Evolutionary conservation across 1,284 basidiomycete genomes (phyloP).

Genomic region (Trichosporon faecale): DNA sequence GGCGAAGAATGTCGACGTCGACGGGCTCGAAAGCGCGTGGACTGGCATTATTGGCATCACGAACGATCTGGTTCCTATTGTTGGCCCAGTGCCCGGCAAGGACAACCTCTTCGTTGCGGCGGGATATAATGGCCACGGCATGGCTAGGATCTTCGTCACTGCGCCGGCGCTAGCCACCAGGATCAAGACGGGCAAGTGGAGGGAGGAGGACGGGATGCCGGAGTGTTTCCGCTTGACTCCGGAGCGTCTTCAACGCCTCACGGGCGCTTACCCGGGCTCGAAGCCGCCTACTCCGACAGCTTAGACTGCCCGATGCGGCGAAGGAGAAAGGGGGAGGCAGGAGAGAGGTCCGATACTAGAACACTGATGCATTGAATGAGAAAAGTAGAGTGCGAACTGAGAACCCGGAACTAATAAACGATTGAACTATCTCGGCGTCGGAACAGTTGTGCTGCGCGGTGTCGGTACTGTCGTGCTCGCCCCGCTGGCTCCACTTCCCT

Average conservation of each 20-base stretch:
- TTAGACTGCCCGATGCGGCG: too few relatives aligned
- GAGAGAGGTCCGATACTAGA: not conserved
- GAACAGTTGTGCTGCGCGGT: too few relatives aligned
- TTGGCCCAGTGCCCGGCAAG: conserved; percentile 38
- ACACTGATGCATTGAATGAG: not conserved
- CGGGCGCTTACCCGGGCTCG: not conserved
- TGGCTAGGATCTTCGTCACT: conserved; percentile 48
- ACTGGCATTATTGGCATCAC: conserved; percentile 43
- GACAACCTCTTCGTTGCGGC: conserved; percentile 40
- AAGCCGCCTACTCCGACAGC: too few relatives aligned
- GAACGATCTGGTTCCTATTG: conserved; percentile 40
- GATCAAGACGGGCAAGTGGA: conserved; percentile 35
- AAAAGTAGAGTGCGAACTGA: not conserved
- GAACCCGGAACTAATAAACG: not conserved
- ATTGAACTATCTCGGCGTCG: not conserved
- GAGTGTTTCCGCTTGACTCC: conserved; percentile 32
- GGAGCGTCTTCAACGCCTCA: conserved; percentile 32
- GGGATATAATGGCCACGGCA: conserved; percentile 46
- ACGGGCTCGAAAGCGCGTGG: conserved; percentile 44
- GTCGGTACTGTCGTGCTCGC: too few relatives aligned
- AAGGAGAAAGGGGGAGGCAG: not conserved
- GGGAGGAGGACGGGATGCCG: conserved; percentile 38
- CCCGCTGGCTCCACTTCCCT: too few relatives aligned
- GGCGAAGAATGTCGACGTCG: conserved; percentile 15
- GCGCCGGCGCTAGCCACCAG: conserved; percentile 39